Evolutionary conservation across 768 basidiomycete species (phyloP).

Genomic region (Hebeloma cylindrosporum): DNA sequence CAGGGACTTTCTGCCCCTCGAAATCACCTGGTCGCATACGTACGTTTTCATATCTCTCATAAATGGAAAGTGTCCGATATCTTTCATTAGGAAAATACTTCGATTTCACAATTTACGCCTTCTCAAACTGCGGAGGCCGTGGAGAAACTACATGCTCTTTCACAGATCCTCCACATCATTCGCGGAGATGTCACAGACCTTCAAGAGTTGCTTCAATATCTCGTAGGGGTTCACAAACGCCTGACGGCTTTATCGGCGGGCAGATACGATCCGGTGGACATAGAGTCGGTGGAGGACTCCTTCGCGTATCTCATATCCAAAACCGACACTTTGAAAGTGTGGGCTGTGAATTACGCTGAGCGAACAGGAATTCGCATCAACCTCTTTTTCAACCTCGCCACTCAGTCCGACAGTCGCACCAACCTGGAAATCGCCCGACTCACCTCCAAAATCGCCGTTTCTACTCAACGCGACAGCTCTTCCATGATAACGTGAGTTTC

Average conservation of each 20-base stretch:
- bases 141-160: conserved; percentile 12
- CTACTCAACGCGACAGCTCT: conserved; percentile 25
- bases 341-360: conserved; percentile 21
- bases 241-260: background rate
- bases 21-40: conserved; percentile 10
- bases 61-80: background rate
- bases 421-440: conserved; percentile 21
- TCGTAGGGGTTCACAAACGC: background rate
- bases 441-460: conserved; percentile 20
- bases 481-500: conserved; percentile 27
- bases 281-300: conserved; percentile 10
- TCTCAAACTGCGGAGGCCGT: conserved; percentile 5
- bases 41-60: background rate
- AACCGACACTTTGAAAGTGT: conserved; percentile 10
- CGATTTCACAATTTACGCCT: background rate
- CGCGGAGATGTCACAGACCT: conserved; percentile 13
- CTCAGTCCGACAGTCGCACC: conserved; percentile 19
- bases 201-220: conserved; percentile 10
- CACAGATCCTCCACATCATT: conserved; percentile 12
- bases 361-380: conserved; percentile 21
- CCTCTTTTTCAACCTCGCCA: conserved; percentile 21
- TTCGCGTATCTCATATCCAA: conserved; percentile 13
- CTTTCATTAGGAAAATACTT: conserved; percentile 4
- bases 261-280: background rate
- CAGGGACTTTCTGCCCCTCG: conserved; percentile 1